These are phyloP conservation scores for Aureobasidium sp. DNA, from an alignment of 2,329 filamentous ascomycete genomes.

Conservation along the genomic window DNA sequence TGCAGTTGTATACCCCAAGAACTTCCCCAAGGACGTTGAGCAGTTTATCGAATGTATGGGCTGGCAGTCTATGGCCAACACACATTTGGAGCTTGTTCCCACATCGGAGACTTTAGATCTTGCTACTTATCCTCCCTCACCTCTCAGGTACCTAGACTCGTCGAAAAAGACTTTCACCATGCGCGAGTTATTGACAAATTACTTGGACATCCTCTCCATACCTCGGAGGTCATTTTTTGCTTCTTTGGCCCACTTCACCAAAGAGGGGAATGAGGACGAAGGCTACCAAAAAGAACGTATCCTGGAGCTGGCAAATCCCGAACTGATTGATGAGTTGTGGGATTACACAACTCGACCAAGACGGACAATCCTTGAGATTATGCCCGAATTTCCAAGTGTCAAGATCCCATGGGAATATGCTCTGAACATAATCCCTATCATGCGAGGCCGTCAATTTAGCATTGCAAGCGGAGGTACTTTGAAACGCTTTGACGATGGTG, in stretches of 20 bases:
- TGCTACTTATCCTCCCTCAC: constrained; percentile 26
- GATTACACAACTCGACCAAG: constrained; percentile 90
- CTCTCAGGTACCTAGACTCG: constrained; percentile 31
- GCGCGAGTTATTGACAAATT: constrained; percentile 66
- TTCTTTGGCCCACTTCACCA: constrained; percentile 65
- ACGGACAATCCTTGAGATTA: constrained; percentile 82
- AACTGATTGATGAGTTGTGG: constrained; percentile 82
- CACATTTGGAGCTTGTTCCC: constrained; percentile 47
- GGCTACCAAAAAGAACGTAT: constrained; percentile 65
- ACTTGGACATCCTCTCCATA: constrained; percentile 83
- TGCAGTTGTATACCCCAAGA: constrained; percentile 76
- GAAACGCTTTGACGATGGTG: constrained; percentile 19
- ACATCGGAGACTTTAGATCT: constrained; percentile 24
- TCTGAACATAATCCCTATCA: constrained; percentile 65
- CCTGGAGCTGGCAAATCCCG: constrained; percentile 69
- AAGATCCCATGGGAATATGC: constrained; percentile 68
- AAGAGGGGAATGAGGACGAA: constrained; percentile 45
- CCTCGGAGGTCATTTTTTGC: constrained; percentile 82
- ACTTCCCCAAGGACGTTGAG: constrained; percentile 73
- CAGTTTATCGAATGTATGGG: constrained; percentile 67
- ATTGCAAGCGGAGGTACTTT: constrained; percentile 64
- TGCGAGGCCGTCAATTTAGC: constrained; percentile 89
- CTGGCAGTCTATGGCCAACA: constrained; percentile 68
- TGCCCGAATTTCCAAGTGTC: constrained; percentile 82
- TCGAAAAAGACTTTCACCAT: constrained; percentile 48